Conservation (phyloP, 169 alveolate genomes). For the Cryptosporidium felis region DNA sequence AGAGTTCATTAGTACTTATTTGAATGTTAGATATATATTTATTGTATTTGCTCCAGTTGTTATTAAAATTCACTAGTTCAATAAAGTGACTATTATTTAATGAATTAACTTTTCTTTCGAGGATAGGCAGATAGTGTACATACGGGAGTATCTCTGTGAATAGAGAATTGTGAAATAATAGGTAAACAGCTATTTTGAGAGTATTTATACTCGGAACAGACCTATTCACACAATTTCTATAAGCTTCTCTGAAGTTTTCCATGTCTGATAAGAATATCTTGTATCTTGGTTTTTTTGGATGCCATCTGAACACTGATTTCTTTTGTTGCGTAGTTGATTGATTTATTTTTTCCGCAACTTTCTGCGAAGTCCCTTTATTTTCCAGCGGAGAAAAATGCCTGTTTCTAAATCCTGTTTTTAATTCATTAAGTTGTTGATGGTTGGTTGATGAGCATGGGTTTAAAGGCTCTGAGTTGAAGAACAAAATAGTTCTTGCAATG, state of each 20-base stretch:
- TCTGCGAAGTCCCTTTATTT: no score
- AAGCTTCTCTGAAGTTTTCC: slow-evolving; percentile 14
- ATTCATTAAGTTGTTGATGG: not conserved
- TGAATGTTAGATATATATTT: not conserved
- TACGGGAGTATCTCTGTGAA: slow-evolving; percentile 46
- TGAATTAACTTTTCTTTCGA: not conserved
- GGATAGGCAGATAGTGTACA: not conserved
- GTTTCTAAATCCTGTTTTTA: slow-evolving; percentile 15
- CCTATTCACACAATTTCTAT: not conserved
- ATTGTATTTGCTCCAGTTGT: slow-evolving; percentile 2
- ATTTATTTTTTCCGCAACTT: not conserved
- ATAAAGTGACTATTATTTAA: not conserved
- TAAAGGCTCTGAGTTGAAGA: slow-evolving; percentile 31
- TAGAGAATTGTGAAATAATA: not conserved
- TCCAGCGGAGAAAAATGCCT: not conserved
- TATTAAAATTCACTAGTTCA: not conserved
- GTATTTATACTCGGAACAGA: not conserved
- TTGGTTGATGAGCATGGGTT: slow-evolving; percentile 56
- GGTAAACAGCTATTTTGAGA: not conserved
- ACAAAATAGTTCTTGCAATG: slow-evolving; percentile 52
- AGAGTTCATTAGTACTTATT: not conserved
- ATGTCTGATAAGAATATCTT: slow-evolving; percentile 1
- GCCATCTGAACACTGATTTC: slow-evolving; percentile 40
- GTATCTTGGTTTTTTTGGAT: slow-evolving; percentile 21
- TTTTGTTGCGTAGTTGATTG: not conserved